Conservation (phyloP, 257 asterid species). For the Salvia hispanica region DNA sequence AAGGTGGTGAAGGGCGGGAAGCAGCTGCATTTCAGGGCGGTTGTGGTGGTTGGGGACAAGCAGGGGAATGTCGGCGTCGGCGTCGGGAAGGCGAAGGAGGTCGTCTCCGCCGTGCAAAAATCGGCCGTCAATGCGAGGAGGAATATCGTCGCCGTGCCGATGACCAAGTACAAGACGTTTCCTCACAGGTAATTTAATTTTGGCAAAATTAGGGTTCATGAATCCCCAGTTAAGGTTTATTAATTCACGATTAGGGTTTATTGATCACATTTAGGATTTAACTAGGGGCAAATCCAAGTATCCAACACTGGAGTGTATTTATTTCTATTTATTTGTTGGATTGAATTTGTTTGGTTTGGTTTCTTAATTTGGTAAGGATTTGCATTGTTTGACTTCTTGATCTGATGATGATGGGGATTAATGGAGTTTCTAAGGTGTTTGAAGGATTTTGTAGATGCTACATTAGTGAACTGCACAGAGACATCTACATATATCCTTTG, state of each 20-base stretch:
- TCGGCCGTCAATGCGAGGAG: conserved; percentile 86
- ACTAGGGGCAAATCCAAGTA: too few relatives aligned
- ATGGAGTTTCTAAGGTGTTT: background rate
- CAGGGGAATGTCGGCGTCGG: conserved; percentile 95
- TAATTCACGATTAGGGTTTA: too few relatives aligned
- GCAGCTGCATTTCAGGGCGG: conserved; percentile 81
- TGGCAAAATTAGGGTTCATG: too few relatives aligned
- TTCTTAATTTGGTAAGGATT: background rate
- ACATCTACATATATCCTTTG: too few relatives aligned
- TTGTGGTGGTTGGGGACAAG: conserved; percentile 87
- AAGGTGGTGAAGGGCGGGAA: conserved; percentile 98
- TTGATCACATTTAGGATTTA: too few relatives aligned
- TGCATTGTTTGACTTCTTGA: background rate
- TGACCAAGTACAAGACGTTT: conserved; percentile 89
- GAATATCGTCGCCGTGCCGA: conserved; percentile 71
- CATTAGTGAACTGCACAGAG: too few relatives aligned
- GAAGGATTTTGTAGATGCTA: too few relatives aligned
- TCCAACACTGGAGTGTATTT: too few relatives aligned
- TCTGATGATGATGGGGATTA: conserved; percentile 2
- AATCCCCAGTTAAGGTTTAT: too few relatives aligned
- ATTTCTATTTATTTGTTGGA: background rate
- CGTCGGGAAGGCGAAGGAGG: conserved; percentile 93
- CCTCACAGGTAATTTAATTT: conserved; percentile 64
- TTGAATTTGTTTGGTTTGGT: background rate
- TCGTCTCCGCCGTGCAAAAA: conserved; percentile 77